Conservation (phyloP, 208 protist genomes). For the Leishmania amazonensis region DNA sequence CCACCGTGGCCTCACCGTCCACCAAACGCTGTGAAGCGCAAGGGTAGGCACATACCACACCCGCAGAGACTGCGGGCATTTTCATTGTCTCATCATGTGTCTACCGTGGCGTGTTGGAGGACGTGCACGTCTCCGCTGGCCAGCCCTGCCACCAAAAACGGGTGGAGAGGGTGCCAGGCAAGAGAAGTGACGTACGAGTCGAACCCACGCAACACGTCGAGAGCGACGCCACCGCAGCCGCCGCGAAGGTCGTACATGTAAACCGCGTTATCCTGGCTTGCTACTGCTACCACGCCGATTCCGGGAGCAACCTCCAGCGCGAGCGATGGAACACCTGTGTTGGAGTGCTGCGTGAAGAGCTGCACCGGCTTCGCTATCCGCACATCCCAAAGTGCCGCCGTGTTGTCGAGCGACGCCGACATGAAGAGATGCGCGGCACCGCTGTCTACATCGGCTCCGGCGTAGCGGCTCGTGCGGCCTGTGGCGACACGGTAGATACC, state of each 20-base stretch:
- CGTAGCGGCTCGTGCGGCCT: constrained; percentile 57
- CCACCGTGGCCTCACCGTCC: too few relatives aligned
- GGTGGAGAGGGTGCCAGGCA: constrained; percentile 72
- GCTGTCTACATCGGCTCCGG: neutral
- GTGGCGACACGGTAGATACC: constrained; percentile 69
- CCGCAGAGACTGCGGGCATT: neutral
- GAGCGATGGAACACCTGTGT: constrained; percentile 54
- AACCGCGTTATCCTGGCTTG: constrained; percentile 69
- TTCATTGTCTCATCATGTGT: neutral
- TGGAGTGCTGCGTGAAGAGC: constrained; percentile 77
- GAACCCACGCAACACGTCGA: constrained; percentile 42
- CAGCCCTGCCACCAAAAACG: constrained; percentile 57
- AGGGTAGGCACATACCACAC: neutral
- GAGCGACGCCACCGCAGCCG: constrained; percentile 30
- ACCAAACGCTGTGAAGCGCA: neutral
- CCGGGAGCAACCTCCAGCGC: constrained; percentile 65
- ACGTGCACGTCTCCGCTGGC: constrained; percentile 31
- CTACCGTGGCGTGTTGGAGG: neutral
- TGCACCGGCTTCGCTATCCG: constrained; percentile 45
- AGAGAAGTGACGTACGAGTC: constrained; percentile 51
- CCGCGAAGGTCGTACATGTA: constrained; percentile 74
- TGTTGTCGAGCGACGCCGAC: constrained; percentile 71
- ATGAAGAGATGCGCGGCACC: constrained; percentile 57
- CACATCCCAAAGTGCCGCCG: constrained; percentile 79
- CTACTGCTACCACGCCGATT: constrained; percentile 61